These are phyloP conservation scores for Pseudovirgaria hyperparasitica DNA, from an alignment of 2,329 filamentous ascomycete species.

Conservation along the genomic window DNA sequence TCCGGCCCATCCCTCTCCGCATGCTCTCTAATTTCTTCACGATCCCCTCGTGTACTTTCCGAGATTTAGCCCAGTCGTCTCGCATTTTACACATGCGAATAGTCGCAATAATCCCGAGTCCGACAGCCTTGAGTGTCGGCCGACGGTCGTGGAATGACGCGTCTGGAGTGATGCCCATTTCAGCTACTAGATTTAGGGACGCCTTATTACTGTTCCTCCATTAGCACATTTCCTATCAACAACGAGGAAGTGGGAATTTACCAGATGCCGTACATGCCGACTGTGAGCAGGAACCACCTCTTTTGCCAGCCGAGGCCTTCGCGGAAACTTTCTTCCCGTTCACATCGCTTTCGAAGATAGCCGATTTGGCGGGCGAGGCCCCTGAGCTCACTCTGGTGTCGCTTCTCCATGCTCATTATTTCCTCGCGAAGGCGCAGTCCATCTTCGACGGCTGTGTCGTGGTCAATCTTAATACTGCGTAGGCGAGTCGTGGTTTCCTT, in stretches of 20 bases:
- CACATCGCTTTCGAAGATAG: constrained; percentile 72
- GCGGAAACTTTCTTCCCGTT: constrained; percentile 69
- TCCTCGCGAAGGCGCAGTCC: constrained; percentile 26
- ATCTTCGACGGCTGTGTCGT: constrained; percentile 12
- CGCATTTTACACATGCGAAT: constrained; percentile 38
- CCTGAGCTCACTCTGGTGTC: constrained; percentile 62
- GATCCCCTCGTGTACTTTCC: constrained; percentile 35
- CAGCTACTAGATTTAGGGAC: constrained; percentile 71
- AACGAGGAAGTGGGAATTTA: constrained; percentile 38
- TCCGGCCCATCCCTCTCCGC: constrained; percentile 17
- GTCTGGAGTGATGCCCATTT: constrained; percentile 59
- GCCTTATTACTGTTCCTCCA: constrained; percentile 66
- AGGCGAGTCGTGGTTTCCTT: constrained; percentile 17
- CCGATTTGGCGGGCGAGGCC: constrained; percentile 82
- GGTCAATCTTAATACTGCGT: constrained; percentile 9
- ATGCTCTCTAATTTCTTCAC: constrained; percentile 34
- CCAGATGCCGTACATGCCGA: constrained; percentile 82
- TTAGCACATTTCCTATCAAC: constrained; percentile 11
- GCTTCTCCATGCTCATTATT: constrained; percentile 51
- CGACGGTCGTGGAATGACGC: constrained; percentile 30
- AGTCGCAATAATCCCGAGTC: constrained; percentile 34
- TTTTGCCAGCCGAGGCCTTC: constrained; percentile 77
- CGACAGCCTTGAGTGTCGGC: constrained; percentile 36
- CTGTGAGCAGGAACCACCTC: constrained; percentile 63
- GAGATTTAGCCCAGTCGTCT: constrained; percentile 36